Evolutionary conservation across 202 grass and related monocot species (phyloP).

Genomic region (Schoenoplectus triqueter): DNA sequence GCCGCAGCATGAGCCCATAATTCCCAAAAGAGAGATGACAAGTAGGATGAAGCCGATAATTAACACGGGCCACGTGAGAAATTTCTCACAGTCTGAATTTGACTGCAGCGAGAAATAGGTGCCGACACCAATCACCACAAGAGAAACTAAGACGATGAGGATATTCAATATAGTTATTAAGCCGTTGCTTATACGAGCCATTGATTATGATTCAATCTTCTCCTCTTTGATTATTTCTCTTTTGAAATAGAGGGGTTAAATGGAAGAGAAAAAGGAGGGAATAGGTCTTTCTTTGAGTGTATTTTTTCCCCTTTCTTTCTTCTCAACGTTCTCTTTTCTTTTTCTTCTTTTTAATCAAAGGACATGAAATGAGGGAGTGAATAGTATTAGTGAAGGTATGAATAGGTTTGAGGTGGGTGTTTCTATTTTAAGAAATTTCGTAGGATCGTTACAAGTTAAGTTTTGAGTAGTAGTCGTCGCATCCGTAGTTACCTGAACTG

Average conservation of each 20-base stretch:
- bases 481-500: constrained; percentile 16
- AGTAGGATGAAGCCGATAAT: constrained; percentile 54
- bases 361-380: constrained; percentile 14
- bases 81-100: constrained; percentile 56
- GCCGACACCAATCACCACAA: constrained; percentile 54
- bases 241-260: background rate
- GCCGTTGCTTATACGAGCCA: constrained; percentile 64
- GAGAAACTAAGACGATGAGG: constrained; percentile 50
- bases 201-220: constrained; percentile 7
- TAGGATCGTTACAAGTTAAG: background rate
- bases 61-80: constrained; percentile 50
- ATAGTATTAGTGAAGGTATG: constrained; percentile 17
- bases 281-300: background rate
- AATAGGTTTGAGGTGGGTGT: constrained; percentile 29
- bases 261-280: background rate
- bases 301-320: constrained; percentile 20
- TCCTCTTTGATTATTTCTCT: background rate
- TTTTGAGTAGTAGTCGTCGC: constrained; percentile 27
- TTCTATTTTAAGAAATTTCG: constrained; percentile 36
- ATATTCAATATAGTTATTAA: constrained; percentile 58
- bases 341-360: constrained; percentile 14
- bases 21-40: constrained; percentile 59
- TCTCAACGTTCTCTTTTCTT: constrained; percentile 8
- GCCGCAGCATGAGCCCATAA: constrained; percentile 62
- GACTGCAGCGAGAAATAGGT: constrained; percentile 47